Base-by-base conservation (phyloP, 768 basidiomycete species). In the Hericium rajendrae region DNA sequence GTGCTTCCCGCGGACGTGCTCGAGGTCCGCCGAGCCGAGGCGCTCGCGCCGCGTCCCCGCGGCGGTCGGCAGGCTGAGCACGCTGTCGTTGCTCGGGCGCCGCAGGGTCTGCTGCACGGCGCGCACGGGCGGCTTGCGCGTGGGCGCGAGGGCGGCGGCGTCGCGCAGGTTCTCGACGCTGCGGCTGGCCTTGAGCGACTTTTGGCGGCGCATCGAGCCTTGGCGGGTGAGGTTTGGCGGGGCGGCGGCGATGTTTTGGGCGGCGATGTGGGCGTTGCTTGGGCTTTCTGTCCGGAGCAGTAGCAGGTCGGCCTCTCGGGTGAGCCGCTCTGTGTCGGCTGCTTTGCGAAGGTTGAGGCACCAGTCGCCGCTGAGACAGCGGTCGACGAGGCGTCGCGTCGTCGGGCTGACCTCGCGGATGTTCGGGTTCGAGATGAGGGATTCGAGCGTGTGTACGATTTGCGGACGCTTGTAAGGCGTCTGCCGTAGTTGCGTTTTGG, bases 401-500 rank as follows among this genome's bases (percentile, higher is more conserved):
- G 94, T 97, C 2, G 90, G 74, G 57, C 83, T 87, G 61, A 95
- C 77, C 49, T 95, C 90, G 32, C 89, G 82, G 54, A 97, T 88
- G 46, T 82, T 76, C 13, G 82, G 74, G 63, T 94, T 80, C 58
- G 83, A 78, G 38, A 86, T 76, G 28, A 97, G 78, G 0, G 84
- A 85, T 65, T 92, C 88, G 28, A 99, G 79, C 11, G 87, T 78
- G 49, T 83, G 82, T 18, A 92, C 84, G 64, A 98, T 90, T 68
- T 94, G 90, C 1, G 86, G 78, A 8, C 94, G 88, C 68, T 99
- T 99, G 74, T 98, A 97, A 0, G 92, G 89, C 57, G 84, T 72
- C 13, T 81, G 74, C 12, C 84, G 84, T 6, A 99, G 77, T 69
- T 99, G 97, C 0, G 95, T 98, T 70, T 91, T 93, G 10, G 89